Evolutionary conservation across 2,329 filamentous ascomycete genomes (phyloP), one percentile per base, ranked within the genome.

Genomic region (Colletotrichum echinochloae): DNA sequence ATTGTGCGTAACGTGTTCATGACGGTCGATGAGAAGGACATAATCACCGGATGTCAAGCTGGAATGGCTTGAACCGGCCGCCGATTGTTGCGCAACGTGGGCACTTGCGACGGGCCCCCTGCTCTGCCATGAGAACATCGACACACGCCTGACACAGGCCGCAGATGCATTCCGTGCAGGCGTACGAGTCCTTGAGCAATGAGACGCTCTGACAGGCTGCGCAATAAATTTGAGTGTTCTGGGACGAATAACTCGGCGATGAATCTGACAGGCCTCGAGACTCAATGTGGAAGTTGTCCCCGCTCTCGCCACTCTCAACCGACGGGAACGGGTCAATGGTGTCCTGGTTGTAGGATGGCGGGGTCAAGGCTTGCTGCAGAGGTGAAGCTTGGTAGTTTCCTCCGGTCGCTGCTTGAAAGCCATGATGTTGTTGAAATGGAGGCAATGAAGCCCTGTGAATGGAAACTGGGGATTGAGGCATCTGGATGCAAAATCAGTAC

Each of bases 81-180:
- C 93, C 93, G 73, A 95, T 91, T 48, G 91, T 93, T 65, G 91
- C 91, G 78, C 93, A 96, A 74, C 91, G 87, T 68, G 93, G 93
- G 82, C 93, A 96, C 78, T 92, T 93, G 76, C 91, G 88, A 72
- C 92, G 83, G 16, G 92, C 92, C 60, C 92, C 90, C 78, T 94
- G 91, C 78, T 94, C 92, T 75, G 88, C 89, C 81, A 94, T 90
- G 65, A 95, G 85, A 41, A 93, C 89, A 76, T 94, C 92, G 68
- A 98, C 94, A 77, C 95, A 98, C 70, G 94, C 90, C 73, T 91
- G 90, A 80, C 96, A 98, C 60, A 98, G 88, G 20, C 95, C 95
- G 79, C 94, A 97, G 73, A 98, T 97, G 80, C 96, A 98, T 80
- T 98, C 95, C 1, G 95, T 97, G 80, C 95, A 98, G 28, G 95